Evolutionary conservation across 306 rosid genomes (phyloP), one percentile per base, ranked within the genome.

Genomic region (Medicago lupulina): DNA sequence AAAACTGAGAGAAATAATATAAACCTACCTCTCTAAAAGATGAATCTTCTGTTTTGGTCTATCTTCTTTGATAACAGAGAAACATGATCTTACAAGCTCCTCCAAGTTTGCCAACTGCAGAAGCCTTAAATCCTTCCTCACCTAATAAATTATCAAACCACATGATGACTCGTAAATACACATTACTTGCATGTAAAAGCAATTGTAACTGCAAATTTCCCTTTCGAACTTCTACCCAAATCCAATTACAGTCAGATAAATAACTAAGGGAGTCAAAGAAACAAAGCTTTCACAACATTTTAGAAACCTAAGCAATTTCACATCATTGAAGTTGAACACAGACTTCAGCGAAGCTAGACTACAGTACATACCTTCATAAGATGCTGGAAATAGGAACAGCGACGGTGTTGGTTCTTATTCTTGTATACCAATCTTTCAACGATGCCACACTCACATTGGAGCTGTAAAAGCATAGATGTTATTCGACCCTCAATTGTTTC

Each of bases 331-430:
- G 14, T 12, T 39, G 59, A 18, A 61, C 15, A 13, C 18, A 19
- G 61, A 68, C 6, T 9, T 6, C 34, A 2, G 10, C 7, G 11
- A 53, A 57, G 17, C 25, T 71, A 19, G 5, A 6, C 17, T 21
- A 18, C 41, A 62, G 25, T 61, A 18, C 34, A 50, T 17, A 95
- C 98, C 98, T 92, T 92, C 83, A 90, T 53, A 58, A 95, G 85
- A 85, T 73, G 85, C 57, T 85, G 91, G 80, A 95, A 95, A 74
- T 95, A 95, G 11, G 84, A 85, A 80, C 87, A 81, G 4, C 91
- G 97, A 2, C 97, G 85, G 73, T 95, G 98, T 91, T 95, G 98
- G 71, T 95, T 95, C 92, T 90, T 95, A 82, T 89, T 92, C 83
- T 92, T 95, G 83, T 95, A 81, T 0, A 83, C 88, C 85, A 95